Evolutionary conservation across 2,329 filamentous ascomycete species (phyloP).

Genomic region (Fonsecaea pedrosoi): DNA sequence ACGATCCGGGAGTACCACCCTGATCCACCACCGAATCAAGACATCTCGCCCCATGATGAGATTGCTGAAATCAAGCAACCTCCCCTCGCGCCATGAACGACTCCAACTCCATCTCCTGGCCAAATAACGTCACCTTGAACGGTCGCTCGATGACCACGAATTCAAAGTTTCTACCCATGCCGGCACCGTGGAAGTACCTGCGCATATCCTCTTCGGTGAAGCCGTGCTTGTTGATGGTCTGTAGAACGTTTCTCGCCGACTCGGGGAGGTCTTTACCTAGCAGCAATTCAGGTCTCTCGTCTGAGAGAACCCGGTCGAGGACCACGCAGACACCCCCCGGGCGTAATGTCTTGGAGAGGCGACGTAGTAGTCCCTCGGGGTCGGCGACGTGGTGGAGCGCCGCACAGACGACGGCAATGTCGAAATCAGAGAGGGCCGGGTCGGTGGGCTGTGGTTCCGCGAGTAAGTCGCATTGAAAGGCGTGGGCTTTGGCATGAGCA

Average conservation of each 20-base stretch:
- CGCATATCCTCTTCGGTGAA: constrained; percentile 67
- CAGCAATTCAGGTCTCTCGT: background rate
- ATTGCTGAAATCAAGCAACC: background rate
- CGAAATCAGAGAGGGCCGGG: constrained; percentile 66
- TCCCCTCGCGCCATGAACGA: constrained; percentile 46
- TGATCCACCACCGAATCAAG: too few relatives aligned
- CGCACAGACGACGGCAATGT: constrained; percentile 67
- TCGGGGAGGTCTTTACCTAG: constrained; percentile 41
- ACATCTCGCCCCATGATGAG: background rate
- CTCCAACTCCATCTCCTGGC: constrained; percentile 41
- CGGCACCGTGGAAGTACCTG: constrained; percentile 67
- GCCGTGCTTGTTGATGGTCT: constrained; percentile 68
- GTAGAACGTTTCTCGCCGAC: constrained; percentile 54
- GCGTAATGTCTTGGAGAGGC: constrained; percentile 66
- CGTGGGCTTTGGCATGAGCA: constrained; percentile 60
- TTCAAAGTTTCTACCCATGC: constrained; percentile 63
- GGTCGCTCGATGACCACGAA: constrained; percentile 62
- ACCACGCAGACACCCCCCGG: constrained; percentile 71
- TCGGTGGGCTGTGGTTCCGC: constrained; percentile 61
- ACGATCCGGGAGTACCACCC: too few relatives aligned
- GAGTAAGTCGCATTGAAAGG: constrained; percentile 64
- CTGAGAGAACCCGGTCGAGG: constrained; percentile 63
- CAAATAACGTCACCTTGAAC: constrained; percentile 51
- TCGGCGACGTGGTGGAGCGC: constrained; percentile 72
- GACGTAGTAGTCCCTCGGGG: constrained; percentile 63